Conservation (phyloP, 140 eudicot species). For the Bidens hawaiensis region DNA sequence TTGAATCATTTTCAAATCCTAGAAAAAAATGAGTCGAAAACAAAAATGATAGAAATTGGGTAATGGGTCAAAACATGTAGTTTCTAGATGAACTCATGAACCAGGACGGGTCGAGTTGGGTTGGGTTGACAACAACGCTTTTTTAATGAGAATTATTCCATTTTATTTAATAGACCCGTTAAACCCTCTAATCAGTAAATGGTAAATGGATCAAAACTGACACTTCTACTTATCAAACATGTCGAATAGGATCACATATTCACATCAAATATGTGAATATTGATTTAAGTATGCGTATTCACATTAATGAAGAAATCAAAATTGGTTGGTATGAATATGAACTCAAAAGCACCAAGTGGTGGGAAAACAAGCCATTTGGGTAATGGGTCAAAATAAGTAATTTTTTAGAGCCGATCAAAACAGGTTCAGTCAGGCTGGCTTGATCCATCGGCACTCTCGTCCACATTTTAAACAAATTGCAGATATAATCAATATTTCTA, state of each 20-base stretch:
- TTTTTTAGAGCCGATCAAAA: background rate
- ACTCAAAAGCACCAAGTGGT: background rate
- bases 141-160: background rate
- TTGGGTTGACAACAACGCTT: too few species aligned
- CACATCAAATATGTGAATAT: background rate
- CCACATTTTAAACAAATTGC: background rate
- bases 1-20: slow-evolving; percentile 38
- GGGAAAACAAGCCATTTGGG: too few species aligned
- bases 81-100: too few species aligned
- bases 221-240: too few species aligned
- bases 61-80: background rate
- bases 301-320: background rate
- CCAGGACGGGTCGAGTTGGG: background rate
- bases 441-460: background rate
- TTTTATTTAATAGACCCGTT: background rate
- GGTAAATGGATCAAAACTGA: background rate
- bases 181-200: background rate
- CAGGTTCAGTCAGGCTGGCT: background rate
- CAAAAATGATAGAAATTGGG: background rate
- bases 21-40: background rate
- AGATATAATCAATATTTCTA: background rate
- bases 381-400: too few species aligned
- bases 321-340: background rate
- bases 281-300: background rate
- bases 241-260: background rate